Evolutionary conservation across 2,329 filamentous ascomycete genomes (phyloP).

Genomic region (Samsoniella hepiali): DNA sequence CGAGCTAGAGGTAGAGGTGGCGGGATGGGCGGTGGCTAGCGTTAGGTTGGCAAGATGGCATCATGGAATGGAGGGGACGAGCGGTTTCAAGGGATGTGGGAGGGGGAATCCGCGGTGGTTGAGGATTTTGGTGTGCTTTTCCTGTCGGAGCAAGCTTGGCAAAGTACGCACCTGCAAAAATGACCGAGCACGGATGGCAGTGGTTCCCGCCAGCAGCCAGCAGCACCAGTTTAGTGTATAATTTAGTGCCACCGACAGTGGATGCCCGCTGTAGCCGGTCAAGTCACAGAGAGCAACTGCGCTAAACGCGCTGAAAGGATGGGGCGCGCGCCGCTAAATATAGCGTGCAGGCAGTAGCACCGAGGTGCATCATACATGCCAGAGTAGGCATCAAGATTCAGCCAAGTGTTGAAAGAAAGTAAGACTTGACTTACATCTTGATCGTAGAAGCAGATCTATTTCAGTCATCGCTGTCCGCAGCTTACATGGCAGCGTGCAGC

Average conservation of each 20-base stretch:
- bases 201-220: background rate
- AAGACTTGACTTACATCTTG: background rate
- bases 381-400: background rate
- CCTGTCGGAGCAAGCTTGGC: too few species aligned
- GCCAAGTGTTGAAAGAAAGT: background rate
- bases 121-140: background rate
- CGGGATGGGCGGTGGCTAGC: background rate
- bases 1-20: background rate
- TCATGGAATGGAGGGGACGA: constrained; percentile 1
- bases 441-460: background rate
- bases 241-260: background rate
- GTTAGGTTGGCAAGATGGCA: constrained; percentile 5
- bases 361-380: background rate
- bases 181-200: background rate
- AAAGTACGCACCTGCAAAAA: too few species aligned
- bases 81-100: constrained; percentile 7
- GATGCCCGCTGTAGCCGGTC: background rate
- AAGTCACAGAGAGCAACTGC: background rate
- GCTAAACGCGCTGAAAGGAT: constrained; percentile 3
- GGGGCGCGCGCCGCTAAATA: background rate
- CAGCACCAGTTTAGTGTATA: background rate
- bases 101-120: background rate
- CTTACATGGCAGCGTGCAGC: background rate
- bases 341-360: background rate
- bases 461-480: background rate